Conservation (phyloP, 257 asterid species). For the Schizonepeta tenuifolia region DNA sequence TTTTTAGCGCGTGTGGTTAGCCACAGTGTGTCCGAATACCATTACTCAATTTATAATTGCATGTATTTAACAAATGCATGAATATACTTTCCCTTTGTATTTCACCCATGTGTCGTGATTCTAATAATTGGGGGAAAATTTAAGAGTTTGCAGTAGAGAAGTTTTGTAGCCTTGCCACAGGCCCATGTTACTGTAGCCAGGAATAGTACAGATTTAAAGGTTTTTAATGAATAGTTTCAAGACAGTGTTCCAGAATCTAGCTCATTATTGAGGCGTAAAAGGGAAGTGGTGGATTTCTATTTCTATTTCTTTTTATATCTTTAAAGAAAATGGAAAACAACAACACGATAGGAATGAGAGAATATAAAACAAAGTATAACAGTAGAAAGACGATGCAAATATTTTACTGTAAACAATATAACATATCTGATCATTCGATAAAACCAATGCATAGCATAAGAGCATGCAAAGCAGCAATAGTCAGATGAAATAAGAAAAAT, state of each 20-base stretch:
- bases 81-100: neutral
- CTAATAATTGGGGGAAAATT: neutral
- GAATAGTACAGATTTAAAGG: neutral
- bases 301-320: too few species aligned
- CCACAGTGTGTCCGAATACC: too few species aligned
- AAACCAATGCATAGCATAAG: neutral
- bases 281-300: too few species aligned
- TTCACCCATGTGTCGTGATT: neutral
- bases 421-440: neutral
- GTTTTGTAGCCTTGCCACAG: neutral
- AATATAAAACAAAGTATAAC: neutral
- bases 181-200: constrained; percentile 16
- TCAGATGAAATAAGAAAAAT: neutral
- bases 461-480: neutral
- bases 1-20: too few species aligned
- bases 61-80: neutral
- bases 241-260: neutral
- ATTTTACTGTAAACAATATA: neutral
- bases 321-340: neutral
- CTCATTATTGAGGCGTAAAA: neutral
- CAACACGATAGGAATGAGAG: neutral
- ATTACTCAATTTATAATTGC: too few species aligned
- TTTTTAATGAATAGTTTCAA: neutral
- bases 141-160: constrained; percentile 4
- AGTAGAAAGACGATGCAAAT: too few species aligned